Base-by-base conservation (phyloP, 768 basidiomycete species). In the Collybiopsis confluens region DNA sequence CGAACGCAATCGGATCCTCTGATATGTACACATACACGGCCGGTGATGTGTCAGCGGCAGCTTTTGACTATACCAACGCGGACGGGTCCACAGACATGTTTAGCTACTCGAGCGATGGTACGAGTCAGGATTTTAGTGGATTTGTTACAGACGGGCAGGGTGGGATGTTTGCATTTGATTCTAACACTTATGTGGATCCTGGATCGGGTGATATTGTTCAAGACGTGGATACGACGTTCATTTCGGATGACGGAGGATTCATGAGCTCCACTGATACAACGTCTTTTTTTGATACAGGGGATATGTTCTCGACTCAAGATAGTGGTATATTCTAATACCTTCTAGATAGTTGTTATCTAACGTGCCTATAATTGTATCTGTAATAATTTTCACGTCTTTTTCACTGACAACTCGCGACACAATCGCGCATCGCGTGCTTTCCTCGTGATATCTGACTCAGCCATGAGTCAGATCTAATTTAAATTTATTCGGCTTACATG, bases 371-470 rank as follows among this genome's bases (percentile, higher is more conserved):
- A n/a, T n/a, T n/a, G n/a, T n/a, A n/a, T n/a, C n/a, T n/a, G n/a
- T n/a, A n/a, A n/a, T n/a, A n/a, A n/a, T n/a, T n/a, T n/a, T n/a
- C n/a, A n/a, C n/a, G n/a, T n/a, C n/a, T n/a, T 46, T 41, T 35
- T 21, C 50, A 8, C 50, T 41, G 23, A 11, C 11, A 11, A 24
- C 46, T 26, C 44, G 18, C 11, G n/a, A 24, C 46, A 40, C 44
- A 24, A 36, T 38, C 53, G 53, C 45, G 33, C n/a, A 27, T 28
- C 48, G 55, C 44, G 37, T 51, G 56, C 13, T 11, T 33, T 54
- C 35, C 23, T 6, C 50, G 38, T 51, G 50, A 51, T 21, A 1
- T 1, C 26, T 51, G 37, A 51, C 13, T 41, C 2, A 40, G 15
- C 6, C 1, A 15, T 3, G 38, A 51, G 27, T 51, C 37, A 51